Base-by-base conservation (phyloP, 1,139 yeast species). In the Geotrichum citri-aurantii region DNA sequence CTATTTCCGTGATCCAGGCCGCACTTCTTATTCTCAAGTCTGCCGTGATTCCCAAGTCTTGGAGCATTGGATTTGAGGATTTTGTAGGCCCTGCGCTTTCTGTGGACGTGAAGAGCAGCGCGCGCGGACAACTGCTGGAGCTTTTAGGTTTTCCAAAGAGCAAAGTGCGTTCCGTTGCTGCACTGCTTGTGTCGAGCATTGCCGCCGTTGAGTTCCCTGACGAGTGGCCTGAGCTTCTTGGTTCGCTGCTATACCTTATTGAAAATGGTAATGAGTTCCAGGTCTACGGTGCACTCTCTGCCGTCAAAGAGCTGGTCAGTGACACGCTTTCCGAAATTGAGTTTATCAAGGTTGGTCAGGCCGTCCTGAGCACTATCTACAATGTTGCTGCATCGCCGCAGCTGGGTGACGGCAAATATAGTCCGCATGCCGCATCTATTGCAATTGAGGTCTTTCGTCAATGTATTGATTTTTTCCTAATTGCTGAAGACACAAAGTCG, bases 161-260 rank as follows among this genome's bases (percentile, higher is more conserved):
- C n/a, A 87, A 86, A 66, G 75, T 91, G 19, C 77, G 91, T 61
- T 80, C 79, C 46, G 81, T 88, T 54, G 82, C 88, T 1, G 84
- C 93, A 0, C 85, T 89, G 64, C 85, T 89, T 14, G 81, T 90
- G 27, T 88, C 88, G 1, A 95, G 88, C 66, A 88, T 93, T 26
- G 92, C 96, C 0, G 87, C 89, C 1, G 88, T 86, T 1, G 99
- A 93, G 68, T 92, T 83, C 68, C 99, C 99, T 0, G 98, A 93
- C 67, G 96, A 90, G 68, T 93, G 98, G 98, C 96, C 97, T 0
- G 79, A 78, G 33, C 75, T 93, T 52, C 70, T 92, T 60, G 73
- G 75, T 23, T 68, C 72, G 14, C 69, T 88, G 54, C 82, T 82
- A 66, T 66, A 70, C 21, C 73, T 77, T 54, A 67, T 77, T 40